These are phyloP conservation scores for Calocera viscosa DNA, from an alignment of 768 basidiomycete genomes.

Conservation along the genomic window DNA sequence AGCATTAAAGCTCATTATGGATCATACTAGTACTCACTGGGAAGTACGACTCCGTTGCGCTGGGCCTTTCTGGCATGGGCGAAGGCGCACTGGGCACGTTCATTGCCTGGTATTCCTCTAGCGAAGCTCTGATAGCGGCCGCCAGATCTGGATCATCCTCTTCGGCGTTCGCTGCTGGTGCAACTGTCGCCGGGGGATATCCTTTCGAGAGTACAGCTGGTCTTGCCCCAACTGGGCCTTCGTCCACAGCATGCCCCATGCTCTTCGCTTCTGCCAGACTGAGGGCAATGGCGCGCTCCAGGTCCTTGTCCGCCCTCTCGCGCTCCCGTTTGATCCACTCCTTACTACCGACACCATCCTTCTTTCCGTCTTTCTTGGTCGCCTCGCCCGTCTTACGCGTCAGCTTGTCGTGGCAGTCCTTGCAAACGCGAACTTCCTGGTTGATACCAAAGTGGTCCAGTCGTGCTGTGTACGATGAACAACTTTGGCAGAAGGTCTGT, in stretches of 20 bases:
- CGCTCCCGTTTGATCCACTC: constrained; percentile 43
- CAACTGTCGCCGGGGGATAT: constrained; percentile 30
- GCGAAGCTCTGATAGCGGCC: constrained; percentile 89
- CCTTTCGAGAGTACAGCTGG: constrained; percentile 41
- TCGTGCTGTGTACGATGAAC: constrained; percentile 70
- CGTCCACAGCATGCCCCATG: constrained; percentile 31
- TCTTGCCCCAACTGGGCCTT: constrained; percentile 52
- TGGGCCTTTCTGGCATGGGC: constrained; percentile 66
- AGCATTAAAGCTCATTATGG: background rate
- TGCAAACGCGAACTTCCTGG: constrained; percentile 88
- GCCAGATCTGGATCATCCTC: constrained; percentile 87
- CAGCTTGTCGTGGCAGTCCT: constrained; percentile 73
- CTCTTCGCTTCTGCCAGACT: constrained; percentile 63
- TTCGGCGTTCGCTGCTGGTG: constrained; percentile 36
- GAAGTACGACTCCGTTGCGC: constrained; percentile 41
- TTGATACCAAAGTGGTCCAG: constrained; percentile 89
- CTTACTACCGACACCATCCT: constrained; percentile 39
- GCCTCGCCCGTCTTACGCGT: constrained; percentile 44
- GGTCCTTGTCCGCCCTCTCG: constrained; percentile 35
- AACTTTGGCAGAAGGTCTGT: constrained; percentile 87
- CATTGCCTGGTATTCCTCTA: constrained; percentile 47
- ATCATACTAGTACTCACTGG: constrained; percentile 10
- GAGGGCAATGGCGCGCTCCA: constrained; percentile 85
- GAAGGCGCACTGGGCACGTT: constrained; percentile 36
- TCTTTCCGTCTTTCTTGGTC: constrained; percentile 22